A percentile compares a stretch with the other conserved stretches of the same genome.
Evolutionary conservation across 2,329 filamentous ascomycete species (phyloP).

Genomic region (Coniochaeta hoffmannii): DNA sequence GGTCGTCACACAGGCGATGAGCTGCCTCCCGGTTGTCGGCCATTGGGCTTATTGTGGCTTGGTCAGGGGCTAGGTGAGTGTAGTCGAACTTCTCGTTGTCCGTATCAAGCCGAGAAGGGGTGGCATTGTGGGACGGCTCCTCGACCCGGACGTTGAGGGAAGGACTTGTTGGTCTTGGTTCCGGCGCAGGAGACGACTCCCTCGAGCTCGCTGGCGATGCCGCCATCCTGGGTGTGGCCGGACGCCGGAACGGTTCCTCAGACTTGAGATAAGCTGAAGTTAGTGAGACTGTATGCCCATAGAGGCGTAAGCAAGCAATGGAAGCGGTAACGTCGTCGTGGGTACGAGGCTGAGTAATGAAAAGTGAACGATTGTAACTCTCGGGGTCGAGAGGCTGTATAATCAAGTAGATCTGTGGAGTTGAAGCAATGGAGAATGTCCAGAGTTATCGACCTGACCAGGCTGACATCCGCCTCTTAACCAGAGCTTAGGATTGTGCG

Average conservation of each 20-base stretch:
- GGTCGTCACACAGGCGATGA: constrained; percentile 37
- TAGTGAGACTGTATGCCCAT: background rate
- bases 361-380: background rate
- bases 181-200: background rate
- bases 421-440: background rate
- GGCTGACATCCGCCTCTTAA: background rate
- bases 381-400: background rate
- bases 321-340: background rate
- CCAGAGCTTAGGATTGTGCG: background rate
- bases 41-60: constrained; percentile 9
- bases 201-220: background rate
- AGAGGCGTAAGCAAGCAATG: background rate
- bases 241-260: no score
- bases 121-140: background rate
- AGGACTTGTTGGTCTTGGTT: background rate
- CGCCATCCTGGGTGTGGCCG: background rate
- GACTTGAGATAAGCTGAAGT: background rate
- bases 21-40: constrained; percentile 20
- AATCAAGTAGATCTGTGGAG: background rate
- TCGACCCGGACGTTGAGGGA: background rate
- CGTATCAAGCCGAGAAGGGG: background rate
- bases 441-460: background rate
- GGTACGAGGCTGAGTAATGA: background rate
- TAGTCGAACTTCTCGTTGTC: constrained; percentile 4
- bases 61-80: constrained; percentile 10